Conservation (phyloP, 345 rosid genomes). For the Camelina sativa region DNA sequence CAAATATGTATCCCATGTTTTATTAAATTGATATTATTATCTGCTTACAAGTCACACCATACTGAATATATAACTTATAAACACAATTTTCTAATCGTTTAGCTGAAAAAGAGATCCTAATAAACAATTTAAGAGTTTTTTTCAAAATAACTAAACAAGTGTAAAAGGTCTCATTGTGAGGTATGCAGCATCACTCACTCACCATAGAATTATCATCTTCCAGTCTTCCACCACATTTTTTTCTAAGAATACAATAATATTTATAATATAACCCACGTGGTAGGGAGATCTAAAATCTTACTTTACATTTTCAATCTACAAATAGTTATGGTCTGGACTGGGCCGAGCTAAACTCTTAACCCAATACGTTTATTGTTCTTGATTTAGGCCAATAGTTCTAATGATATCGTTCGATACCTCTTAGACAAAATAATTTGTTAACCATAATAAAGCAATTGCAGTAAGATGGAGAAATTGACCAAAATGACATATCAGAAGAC, state of each 20-base stretch:
- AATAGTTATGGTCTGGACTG: background rate
- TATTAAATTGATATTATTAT: background rate
- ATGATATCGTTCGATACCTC: too few species aligned
- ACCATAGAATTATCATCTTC: background rate
- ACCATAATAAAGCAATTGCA: background rate
- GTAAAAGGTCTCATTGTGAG: background rate
- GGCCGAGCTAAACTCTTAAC: background rate
- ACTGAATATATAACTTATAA: background rate
- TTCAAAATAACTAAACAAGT: too few species aligned
- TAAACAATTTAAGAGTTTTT: background rate
- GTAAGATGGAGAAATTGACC: background rate
- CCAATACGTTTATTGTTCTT: slow-evolving; percentile 1
- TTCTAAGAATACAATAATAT: background rate
- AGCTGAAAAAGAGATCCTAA: background rate
- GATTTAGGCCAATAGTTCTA: background rate
- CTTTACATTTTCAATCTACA: background rate
- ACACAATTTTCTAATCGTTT: background rate
- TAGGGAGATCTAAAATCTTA: background rate
- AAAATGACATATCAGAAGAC: background rate
- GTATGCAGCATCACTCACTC: background rate
- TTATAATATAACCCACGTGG: background rate
- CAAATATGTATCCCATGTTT: slow-evolving; percentile 11
- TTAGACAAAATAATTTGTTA: too few species aligned
- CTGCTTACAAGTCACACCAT: background rate
- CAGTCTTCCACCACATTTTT: background rate